Base-by-base conservation (phyloP, 192 early-diverging fungal genomes). In the Linnemannia schmuckeri region DNA sequence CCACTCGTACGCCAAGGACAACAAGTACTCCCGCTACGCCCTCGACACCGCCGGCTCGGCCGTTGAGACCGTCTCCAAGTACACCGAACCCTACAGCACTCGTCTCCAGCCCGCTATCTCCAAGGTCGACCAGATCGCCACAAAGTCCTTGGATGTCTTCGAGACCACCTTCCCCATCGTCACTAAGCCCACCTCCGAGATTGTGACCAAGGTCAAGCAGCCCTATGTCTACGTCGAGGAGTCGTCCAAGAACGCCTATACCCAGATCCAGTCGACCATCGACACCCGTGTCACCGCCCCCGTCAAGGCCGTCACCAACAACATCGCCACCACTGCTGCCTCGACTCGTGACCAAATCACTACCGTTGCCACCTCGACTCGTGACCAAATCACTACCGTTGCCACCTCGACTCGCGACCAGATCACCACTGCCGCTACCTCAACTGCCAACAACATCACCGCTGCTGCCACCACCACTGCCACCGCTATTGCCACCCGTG, bases 81-180 rank as follows among this genome's bases (percentile, higher is more conserved):
- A 82, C 38, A 84, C 77, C 4, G 87, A 89, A 54, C 71, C 70
- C 52, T 82, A 82, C 71, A 75, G 83, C 49, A 79, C 71, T 24
- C 90, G 89, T 30, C 91, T 89, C 42, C 55, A 84, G 75, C 79
- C 87, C 38, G 93, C 93, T 41, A 86, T 95, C 41, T 77, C 85
- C 69, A 89, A 85, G 15, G 91, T 91, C 7, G 94, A 96, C 74
- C 83, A 90, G n/a, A 79, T 94, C 49, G 94, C 93, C 46, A 91
- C 89, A 30, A 89, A 91, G 66, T 94, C 94, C 6, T 88, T 96
- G 24, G 94, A 94, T 70, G 40, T 91, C 27, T 57, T 96, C 33
- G 94, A 95, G 74, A 74, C 81, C 7, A 89, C 78, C 46, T 94
- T 93, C 81, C 93, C 94, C 10, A 90, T 93, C 68, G 89, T 95